Evolutionary conservation across 2,329 filamentous ascomycete genomes (phyloP).

Genomic region (Sporothrix mexicana): DNA sequence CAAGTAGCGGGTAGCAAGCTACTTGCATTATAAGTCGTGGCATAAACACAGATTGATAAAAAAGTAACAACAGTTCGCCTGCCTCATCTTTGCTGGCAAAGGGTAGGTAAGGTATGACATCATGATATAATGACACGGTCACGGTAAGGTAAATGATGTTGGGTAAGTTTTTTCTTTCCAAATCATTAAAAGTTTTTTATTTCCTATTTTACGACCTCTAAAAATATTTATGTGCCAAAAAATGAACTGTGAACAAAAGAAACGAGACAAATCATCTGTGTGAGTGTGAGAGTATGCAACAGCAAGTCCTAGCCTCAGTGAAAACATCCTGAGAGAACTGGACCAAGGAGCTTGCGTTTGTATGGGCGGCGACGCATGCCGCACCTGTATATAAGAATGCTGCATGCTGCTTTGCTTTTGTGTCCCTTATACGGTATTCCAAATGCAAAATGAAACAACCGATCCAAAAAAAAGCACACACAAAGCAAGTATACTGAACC

Average conservation of each 20-base stretch:
- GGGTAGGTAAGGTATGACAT: not conserved
- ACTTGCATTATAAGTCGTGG: not conserved
- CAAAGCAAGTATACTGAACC: not conserved
- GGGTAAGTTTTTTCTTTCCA: not conserved
- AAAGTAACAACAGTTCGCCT: not conserved
- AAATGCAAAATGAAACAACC: not conserved
- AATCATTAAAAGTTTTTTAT: slow-evolving; percentile 19
- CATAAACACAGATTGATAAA: not conserved
- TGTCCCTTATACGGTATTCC: not conserved
- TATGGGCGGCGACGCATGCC: not conserved
- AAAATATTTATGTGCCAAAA: slow-evolving; percentile 19
- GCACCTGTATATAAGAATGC: not conserved
- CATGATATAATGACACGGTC: too few relatives aligned
- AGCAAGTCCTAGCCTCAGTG: slow-evolving; percentile 2
- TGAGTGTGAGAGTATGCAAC: not conserved
- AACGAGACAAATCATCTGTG: not conserved
- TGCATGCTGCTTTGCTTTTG: not conserved
- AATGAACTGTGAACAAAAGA: slow-evolving; percentile 26
- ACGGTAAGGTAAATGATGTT: not conserved
- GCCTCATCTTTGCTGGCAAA: slow-evolving; percentile 16
- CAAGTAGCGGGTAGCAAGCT: slow-evolving; percentile 7
- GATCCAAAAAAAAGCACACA: not conserved
- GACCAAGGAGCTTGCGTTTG: not conserved
- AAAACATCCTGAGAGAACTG: not conserved
- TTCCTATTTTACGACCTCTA: slow-evolving; percentile 20